Base-by-base conservation (phyloP, 2,329 filamentous ascomycete species). In the Stachybotrys chlorohalonatus region DNA sequence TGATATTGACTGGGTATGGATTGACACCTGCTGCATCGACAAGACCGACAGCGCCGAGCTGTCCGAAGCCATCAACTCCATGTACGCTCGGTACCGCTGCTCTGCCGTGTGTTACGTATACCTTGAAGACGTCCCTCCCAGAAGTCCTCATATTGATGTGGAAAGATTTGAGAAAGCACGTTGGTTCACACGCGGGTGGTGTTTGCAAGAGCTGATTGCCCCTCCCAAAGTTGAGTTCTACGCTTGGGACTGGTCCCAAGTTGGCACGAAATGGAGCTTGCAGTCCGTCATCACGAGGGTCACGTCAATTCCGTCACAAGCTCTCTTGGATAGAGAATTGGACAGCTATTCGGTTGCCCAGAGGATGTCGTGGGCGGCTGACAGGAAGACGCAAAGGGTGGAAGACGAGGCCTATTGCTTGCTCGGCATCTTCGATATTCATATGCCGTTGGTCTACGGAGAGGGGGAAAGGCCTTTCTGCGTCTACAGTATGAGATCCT, bases 111-210 rank as follows among this genome's bases (percentile, higher is more conserved):
- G 62, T 52, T 63, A 61, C 30, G 62, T 57, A 11, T 57, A 59
- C 46, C 52, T 64, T 3, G 53, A 54, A 47, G 58, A 62, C 46
- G 57, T 62, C 6, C 57, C 57, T 39, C 5, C 49, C 45, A 5
- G 53, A 8, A 42, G 8, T 56, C 54, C 59, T 42, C 2, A 31
- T 4, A 24, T 46, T 17, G n/a, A 15, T 6, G 9, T 11, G 5
- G 15, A 13, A 3, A 24, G 15, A 13, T 57, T 59, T 39, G 36
- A 49, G 6, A 55, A 56, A 15, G 57, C 56, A 13, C 54, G 58
- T 6, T 64, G 61, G 58, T 62, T 61, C 11, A 59, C 57, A 36
- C 54, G 58, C 45, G 61, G 58, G 16, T 68, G 55, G 65, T 65
- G 51, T 15, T 57, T 65, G 2, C 58, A 62, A 36, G 63, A 65